Percentiles rank a stretch among this genome's conserved stretches.
phyloP scores from a whole-genome alignment of 306 rosid genomes.

The Castanopsis chinensis region DNA sequence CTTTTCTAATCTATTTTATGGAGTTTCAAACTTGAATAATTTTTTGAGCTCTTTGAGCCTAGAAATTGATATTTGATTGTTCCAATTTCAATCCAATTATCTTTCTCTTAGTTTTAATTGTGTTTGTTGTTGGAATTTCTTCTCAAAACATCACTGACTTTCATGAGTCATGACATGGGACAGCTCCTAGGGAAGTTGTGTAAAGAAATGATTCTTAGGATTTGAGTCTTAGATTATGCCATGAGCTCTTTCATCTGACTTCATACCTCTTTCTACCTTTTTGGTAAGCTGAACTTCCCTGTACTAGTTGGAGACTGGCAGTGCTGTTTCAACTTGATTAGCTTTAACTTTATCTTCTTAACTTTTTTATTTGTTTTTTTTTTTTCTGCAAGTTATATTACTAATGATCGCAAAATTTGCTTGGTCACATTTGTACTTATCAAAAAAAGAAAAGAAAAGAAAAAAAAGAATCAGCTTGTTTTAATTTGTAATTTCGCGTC shows the following conservation, averaged over 20 bases:
- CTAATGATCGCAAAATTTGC: neutral
- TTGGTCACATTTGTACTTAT: neutral
- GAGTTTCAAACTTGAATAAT: no score
- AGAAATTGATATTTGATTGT: no score
- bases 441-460: fast-evolving
- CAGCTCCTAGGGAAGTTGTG: neutral
- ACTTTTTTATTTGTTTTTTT: neutral
- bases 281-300: neutral
- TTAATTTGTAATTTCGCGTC: neutral
- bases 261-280: neutral
- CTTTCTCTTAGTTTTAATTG: no score
- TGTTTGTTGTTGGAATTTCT: no score
- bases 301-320: neutral
- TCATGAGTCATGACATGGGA: neutral
- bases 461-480: no score
- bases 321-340: neutral
- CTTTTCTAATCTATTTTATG: no score
- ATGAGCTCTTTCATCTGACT: neutral
- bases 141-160: neutral
- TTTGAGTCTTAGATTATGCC: neutral
- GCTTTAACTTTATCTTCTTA: neutral
- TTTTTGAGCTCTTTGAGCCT: no score
- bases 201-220: neutral
- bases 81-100: no score
- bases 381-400: neutral